Percentiles rank a stretch among this genome's conserved stretches.
Conservation (phyloP, 192 early-diverging fungal species). For the Coemansia sp. region DNA sequence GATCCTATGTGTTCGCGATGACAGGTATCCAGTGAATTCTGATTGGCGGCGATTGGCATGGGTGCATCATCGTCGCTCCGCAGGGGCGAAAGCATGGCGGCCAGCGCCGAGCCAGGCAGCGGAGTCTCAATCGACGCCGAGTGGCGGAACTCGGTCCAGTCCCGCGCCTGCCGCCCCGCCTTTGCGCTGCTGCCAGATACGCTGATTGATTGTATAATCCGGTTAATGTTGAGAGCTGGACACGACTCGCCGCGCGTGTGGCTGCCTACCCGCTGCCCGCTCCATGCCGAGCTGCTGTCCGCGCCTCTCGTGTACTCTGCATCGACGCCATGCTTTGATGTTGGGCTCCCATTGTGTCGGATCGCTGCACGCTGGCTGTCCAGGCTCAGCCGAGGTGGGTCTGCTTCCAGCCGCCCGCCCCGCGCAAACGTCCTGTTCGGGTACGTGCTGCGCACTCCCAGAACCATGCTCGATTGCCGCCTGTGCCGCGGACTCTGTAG, state of each 20-base stretch:
- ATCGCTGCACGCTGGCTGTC: slow-evolving; percentile 41
- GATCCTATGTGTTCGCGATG: not conserved
- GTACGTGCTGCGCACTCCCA: not conserved
- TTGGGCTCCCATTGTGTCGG: slow-evolving; percentile 13
- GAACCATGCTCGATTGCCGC: not conserved
- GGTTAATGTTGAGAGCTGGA: slow-evolving; percentile 46
- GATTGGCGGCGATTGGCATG: slow-evolving; percentile 12
- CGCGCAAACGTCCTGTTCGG: slow-evolving; percentile 6
- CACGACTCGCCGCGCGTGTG: slow-evolving; percentile 45
- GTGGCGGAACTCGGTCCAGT: not conserved
- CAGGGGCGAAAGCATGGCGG: slow-evolving; percentile 13
- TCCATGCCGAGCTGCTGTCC: not conserved
- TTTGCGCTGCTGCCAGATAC: slow-evolving; percentile 27
- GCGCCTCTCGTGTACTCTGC: slow-evolving; percentile 6
- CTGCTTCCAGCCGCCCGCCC: slow-evolving; percentile 3
- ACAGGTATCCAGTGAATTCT: slow-evolving; percentile 1
- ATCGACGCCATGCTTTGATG: slow-evolving; percentile 4
- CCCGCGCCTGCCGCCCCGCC: not conserved
- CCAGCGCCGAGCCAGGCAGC: slow-evolving; percentile 8
- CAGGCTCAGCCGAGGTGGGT: slow-evolving; percentile 34
- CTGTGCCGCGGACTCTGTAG: slow-evolving; percentile 1
- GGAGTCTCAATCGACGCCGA: slow-evolving; percentile 4
- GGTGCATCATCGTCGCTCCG: slow-evolving; percentile 14
- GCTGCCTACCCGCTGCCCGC: slow-evolving; percentile 26
- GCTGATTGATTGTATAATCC: slow-evolving; percentile 52